Conservation (phyloP, 768 basidiomycete species). For the Psilocybe subaeruginosa region DNA sequence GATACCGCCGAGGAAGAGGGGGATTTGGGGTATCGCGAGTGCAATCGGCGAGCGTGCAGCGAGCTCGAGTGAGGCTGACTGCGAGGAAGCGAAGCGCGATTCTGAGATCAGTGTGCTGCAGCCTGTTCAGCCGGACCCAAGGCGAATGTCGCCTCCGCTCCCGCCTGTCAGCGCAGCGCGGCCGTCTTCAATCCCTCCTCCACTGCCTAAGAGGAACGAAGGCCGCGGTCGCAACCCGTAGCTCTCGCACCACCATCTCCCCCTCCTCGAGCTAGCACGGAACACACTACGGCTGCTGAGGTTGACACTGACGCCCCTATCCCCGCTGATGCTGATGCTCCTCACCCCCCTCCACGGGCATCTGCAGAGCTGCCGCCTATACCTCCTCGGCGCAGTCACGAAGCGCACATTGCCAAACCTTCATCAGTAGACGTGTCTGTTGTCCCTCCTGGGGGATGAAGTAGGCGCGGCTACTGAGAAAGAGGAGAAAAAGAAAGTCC, state of each 20-base stretch:
- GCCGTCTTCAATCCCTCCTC: conserved; percentile 32
- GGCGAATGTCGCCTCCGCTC: conserved; percentile 29
- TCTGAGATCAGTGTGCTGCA: conserved; percentile 5
- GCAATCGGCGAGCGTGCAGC: conserved; percentile 61
- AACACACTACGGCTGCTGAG: not conserved
- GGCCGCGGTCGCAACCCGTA: conserved; percentile 28
- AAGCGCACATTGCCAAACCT: not conserved
- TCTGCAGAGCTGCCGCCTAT: conserved; percentile 12
- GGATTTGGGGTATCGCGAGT: conserved; percentile 75
- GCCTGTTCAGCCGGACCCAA: conserved; percentile 12
- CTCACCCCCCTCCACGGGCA: not conserved
- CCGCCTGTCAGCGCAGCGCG: conserved; percentile 45
- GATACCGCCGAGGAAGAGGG: conserved; percentile 62
- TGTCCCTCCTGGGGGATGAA: not conserved
- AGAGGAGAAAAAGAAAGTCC: not conserved
- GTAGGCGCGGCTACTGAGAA: not conserved
- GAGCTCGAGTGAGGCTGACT: conserved; percentile 49
- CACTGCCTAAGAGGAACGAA: conserved; percentile 52
- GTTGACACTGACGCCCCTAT: not conserved
- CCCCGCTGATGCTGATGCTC: not conserved
- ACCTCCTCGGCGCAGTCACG: conserved; percentile 9
- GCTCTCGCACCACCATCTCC: conserved; percentile 10
- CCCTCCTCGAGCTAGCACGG: conserved; percentile 4
- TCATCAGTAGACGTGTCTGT: too few species aligned
- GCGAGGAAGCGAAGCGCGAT: conserved; percentile 39